Conservation (phyloP, 441 rosid genomes). For the Metrosideros polymorpha region DNA sequence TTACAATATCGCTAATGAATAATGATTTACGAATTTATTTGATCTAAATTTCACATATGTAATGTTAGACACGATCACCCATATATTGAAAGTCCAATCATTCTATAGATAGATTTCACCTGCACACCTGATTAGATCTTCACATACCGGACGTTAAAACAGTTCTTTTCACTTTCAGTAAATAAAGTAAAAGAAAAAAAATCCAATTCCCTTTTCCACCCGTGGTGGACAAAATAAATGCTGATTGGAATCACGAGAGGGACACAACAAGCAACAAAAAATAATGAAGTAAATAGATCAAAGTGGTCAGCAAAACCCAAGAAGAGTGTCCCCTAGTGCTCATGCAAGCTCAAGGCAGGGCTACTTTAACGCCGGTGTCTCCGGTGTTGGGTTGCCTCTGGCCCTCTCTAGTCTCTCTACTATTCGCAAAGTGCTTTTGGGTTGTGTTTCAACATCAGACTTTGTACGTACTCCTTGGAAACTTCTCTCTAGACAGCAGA, state of each 20-base stretch:
- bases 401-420: background rate
- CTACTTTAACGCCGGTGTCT: constrained; percentile 72
- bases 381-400: constrained; percentile 29
- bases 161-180: background rate
- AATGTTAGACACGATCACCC: accelerated
- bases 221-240: background rate
- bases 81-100: background rate
- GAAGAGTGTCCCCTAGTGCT: constrained; percentile 40
- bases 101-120: background rate
- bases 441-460: background rate
- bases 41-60: background rate
- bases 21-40: background rate
- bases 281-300: background rate
- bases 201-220: background rate
- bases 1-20: background rate
- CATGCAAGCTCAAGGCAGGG: constrained; percentile 43
- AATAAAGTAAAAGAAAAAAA: background rate
- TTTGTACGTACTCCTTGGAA: constrained; percentile 12
- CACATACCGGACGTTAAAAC: background rate
- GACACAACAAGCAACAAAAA: background rate
- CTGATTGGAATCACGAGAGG: background rate
- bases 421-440: constrained; percentile 3
- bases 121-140: background rate
- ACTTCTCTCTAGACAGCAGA: constrained; percentile 21
- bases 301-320: constrained; percentile 34